Percentiles rank a stretch among this genome's conserved stretches.
phyloP scores from a whole-genome alignment of 805 yeast genomes.

The Saccharomycopsis fermentans region DNA sequence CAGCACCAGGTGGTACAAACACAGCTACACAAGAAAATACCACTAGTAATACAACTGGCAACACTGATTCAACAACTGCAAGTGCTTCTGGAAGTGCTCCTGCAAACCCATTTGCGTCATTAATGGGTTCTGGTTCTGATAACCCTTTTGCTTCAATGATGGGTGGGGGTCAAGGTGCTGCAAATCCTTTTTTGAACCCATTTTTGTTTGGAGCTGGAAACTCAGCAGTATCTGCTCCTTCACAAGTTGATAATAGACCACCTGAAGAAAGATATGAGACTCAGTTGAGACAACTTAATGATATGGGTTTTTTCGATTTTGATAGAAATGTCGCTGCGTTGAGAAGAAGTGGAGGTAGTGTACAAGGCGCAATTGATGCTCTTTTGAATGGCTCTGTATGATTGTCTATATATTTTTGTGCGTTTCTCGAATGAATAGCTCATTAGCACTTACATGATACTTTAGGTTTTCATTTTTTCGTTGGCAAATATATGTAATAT shows the following conservation, averaged over 20 bases:
- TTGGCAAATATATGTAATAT: too few relatives aligned
- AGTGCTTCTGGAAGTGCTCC: slow-evolving; percentile 22
- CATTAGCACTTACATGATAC: too few relatives aligned
- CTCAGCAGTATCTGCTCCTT: slow-evolving; percentile 17
- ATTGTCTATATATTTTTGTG: not conserved
- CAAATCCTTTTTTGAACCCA: slow-evolving; percentile 50
- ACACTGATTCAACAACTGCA: slow-evolving; percentile 18
- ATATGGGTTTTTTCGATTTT: slow-evolving; percentile 83
- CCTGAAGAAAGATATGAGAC: slow-evolving; percentile 71
- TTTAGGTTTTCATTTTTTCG: too few relatives aligned
- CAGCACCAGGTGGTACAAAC: slow-evolving; percentile 24
- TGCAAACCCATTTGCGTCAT: slow-evolving; percentile 44
- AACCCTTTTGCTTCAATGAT: slow-evolving; percentile 23
- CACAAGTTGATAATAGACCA: slow-evolving; percentile 47
- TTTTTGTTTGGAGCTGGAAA: slow-evolving; percentile 28
- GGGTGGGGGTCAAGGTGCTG: slow-evolving; percentile 48
- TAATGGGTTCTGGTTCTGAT: slow-evolving; percentile 29
- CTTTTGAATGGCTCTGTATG: slow-evolving; percentile 53
- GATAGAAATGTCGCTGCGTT: slow-evolving; percentile 86
- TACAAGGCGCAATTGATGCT: slow-evolving; percentile 92
- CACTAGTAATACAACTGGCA: slow-evolving; percentile 13
- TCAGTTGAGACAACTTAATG: slow-evolving; percentile 66
- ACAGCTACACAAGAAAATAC: slow-evolving; percentile 16
- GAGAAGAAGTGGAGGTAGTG: slow-evolving; percentile 93
- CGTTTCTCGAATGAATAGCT: not conserved